Base-by-base conservation (phyloP, 2,329 filamentous ascomycete genomes). In the Fusarium mundagurra region DNA sequence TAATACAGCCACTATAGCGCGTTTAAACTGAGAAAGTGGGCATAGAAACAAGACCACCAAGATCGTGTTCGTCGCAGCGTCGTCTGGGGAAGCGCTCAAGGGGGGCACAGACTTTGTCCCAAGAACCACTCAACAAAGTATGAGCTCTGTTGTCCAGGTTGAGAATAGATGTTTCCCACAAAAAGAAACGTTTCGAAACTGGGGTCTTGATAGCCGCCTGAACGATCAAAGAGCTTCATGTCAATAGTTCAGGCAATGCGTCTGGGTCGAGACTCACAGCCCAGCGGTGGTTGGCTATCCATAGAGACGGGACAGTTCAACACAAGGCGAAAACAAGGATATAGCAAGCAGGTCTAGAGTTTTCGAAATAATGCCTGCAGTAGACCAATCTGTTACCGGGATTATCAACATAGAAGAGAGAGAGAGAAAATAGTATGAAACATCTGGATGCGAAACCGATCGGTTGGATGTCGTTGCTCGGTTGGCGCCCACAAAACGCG, bases 201-300 rank as follows among this genome's bases (percentile, higher is more conserved):
- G 60, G 67, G 47, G 67, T 68, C 58, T 69, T 57, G 59, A 70
- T 77, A 77, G 73, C 71, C 75, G 71, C 75, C 71, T 63, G 67
- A 73, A 57, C 77, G 73, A 67, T 41, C 22, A 54, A 53, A 64
- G 73, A 67, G 24, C 27, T 29, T 54, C 27, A 59, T 44, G 22
- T 38, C 38, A 59, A 39, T 59, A 45, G 47, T 41, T 62, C 69
- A 57, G 47, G 34, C 54, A 64, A 43, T 27, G 47, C 41, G 63
- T 54, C 55, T 54, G 41, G 53, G 17, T 53, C 20, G 48, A 72
- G 69, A 72, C 48, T 72, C 64, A 68, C 55, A 68, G 53, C 62
- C 13, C 45, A 47, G 44, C 43, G 47, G 31, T 33, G 68, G 63
- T 72, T 72, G 69, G 68, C 48, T 64, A 44, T 51, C 63, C 68